These are phyloP conservation scores for Turnera subulata DNA, from an alignment of 345 rosid genomes.

Conservation along the genomic window DNA sequence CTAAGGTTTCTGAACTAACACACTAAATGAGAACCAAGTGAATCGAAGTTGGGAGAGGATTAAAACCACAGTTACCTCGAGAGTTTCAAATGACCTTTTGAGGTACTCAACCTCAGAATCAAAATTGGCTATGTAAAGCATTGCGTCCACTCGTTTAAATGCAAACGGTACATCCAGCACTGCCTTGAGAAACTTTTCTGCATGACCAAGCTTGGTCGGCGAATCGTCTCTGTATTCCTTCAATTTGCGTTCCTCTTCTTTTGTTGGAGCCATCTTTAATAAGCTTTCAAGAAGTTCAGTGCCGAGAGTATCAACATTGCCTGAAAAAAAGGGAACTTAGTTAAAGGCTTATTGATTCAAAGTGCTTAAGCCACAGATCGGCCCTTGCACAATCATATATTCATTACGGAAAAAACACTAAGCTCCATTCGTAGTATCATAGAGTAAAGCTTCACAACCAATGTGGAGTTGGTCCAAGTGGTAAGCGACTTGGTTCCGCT, in stretches of 20 bases:
- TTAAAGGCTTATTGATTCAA: constrained; percentile 1
- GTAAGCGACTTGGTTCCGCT: too few species aligned
- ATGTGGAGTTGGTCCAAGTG: too few species aligned
- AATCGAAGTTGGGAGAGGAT: not conserved
- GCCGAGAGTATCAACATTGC: constrained; percentile 85
- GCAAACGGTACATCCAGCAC: constrained; percentile 30
- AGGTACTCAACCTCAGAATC: constrained; percentile 23
- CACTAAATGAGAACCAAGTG: not conserved
- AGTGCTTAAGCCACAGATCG: too few species aligned
- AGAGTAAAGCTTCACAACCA: too few species aligned
- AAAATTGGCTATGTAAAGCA: constrained; percentile 21
- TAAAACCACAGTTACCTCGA: constrained; percentile 16
- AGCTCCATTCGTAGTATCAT: too few species aligned
- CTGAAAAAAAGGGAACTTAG: constrained; percentile 36
- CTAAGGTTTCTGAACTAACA: not conserved
- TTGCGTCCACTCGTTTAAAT: constrained; percentile 23
- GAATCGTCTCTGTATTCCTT: constrained; percentile 16
- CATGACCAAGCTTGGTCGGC: constrained; percentile 18
- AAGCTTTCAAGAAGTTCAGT: constrained; percentile 34
- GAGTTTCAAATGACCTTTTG: constrained; percentile 21
- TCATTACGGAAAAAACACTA: too few species aligned
- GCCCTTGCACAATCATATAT: too few species aligned
- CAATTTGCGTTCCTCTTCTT: constrained; percentile 29
- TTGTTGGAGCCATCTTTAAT: constrained; percentile 28
- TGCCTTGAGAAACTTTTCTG: constrained; percentile 29